phyloP scores from a whole-genome alignment of 805 yeast genomes.

The Saccharomycopsis sp. region DNA sequence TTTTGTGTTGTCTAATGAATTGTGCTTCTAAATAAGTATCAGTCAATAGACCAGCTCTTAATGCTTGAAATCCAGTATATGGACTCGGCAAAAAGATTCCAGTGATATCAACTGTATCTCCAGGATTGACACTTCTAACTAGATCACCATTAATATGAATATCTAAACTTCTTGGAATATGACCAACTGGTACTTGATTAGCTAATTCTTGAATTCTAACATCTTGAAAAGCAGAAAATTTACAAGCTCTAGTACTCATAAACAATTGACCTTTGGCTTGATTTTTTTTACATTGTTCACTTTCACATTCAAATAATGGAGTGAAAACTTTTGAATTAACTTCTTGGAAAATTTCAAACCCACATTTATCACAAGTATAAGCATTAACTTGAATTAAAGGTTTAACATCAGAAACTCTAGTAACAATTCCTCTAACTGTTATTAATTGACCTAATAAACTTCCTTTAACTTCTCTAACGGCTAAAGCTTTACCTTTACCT shows the following conservation, averaged over 20 bases:
- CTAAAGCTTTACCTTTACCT: conserved; percentile 43
- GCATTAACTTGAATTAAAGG: conserved; percentile 89
- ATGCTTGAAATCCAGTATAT: conserved; percentile 89
- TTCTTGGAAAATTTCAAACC: conserved; percentile 93
- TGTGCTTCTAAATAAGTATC: conserved; percentile 92
- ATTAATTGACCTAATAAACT: conserved; percentile 73
- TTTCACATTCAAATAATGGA: conserved; percentile 83
- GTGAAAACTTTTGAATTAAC: conserved; percentile 74
- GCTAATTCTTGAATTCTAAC: conserved; percentile 91
- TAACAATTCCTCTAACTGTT: conserved; percentile 88
- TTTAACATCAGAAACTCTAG: conserved; percentile 92
- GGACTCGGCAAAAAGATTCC: conserved; percentile 93
- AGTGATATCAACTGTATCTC: conserved; percentile 86
- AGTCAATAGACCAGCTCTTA: conserved; percentile 85
- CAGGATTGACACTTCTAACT: conserved; percentile 82
- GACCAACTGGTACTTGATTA: conserved; percentile 95
- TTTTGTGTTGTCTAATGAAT: conserved; percentile 75
- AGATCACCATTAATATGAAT: conserved; percentile 88
- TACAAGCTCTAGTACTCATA: conserved; percentile 92
- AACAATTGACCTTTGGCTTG: conserved; percentile 80
- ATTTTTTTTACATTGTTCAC: conserved; percentile 67
- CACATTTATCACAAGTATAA: conserved; percentile 96
- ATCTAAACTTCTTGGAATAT: conserved; percentile 81
- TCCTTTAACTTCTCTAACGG: conserved; percentile 88
- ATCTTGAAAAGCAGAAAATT: conserved; percentile 91